Base-by-base conservation (phyloP, 257 asterid species). In the Rubia yunnanensis region DNA sequence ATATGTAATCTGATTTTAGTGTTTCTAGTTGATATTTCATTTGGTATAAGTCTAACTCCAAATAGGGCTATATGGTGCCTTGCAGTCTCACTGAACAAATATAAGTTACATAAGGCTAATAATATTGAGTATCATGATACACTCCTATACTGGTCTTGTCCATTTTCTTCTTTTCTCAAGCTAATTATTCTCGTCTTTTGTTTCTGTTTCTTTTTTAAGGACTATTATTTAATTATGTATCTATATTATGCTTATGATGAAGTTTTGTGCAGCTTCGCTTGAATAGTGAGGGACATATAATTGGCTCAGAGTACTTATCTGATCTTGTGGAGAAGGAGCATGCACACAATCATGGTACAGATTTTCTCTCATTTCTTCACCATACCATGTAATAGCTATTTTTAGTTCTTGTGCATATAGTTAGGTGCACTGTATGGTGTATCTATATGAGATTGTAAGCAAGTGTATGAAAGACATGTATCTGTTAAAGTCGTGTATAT, bases 291-390 rank as follows among this genome's bases (percentile, higher is more conserved):
- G 96, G 99, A 63, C 76, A 73, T 63, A 87, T 92, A 66, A 80
- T 81, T 73, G 99, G 99, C 72, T 84, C 99, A 50, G 99, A 92
- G 74, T 92, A 87, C 81, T 30, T 92, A 63, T 84, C 95, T 2
- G 97, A 92, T 79, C 97, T 92, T 65, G 99, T 89, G 69, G 99
- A 92, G 87, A 89, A 87, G 87, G 97, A 73, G 65, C 89, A 86
- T 77, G 62, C 80, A 63, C 94, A 87, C 79, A 88, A 85, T 61
- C 94, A 92, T 79, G 97, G 99, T 92, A 70, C 73, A 86, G 74
- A 75, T 71, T 59, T 41, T 73, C 11, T 71, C 30, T 64, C 26
- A 15, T 63, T 50, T 48, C 0, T 38, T 11, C 46, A 20, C 32
- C 2, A 20, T 55, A 9, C 41, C 15, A 22, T 28, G 18, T 27